Base-by-base conservation (phyloP, 805 yeast genomes). In the Ogataea wickerhamii region DNA sequence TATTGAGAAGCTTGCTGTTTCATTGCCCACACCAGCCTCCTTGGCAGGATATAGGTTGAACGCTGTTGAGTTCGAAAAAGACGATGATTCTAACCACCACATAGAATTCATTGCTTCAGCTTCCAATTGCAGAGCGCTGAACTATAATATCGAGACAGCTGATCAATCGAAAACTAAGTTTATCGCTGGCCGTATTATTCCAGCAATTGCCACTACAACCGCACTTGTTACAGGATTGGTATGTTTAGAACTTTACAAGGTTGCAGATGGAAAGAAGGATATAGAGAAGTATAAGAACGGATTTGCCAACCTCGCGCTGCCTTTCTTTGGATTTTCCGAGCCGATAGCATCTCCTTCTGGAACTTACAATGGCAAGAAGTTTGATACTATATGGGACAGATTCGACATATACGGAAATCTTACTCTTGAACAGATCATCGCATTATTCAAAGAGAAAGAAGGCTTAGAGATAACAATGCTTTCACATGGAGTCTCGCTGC, bases 131-230 rank as follows among this genome's bases (percentile, higher is more conserved):
- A 82, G 99, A 62, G 99, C 99, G 20, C 71, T 79, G 65, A 91
- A 88, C 66, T 91, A 91, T 58, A 74, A 78, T 28, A 88, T 91
- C 50, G 95, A 87, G 56, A 69, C 87, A 10, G 97, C 91, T 25
- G 97, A 91, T 57, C 78, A 80, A 46, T 80, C 81, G 36, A 87
- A 84, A 68, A 93, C 98, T 26, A 93, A 93, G 68, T 87, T 91
- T 55, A 91, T 93, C 61, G 99, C 99, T 5, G 99, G 99, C 33
- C 82, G 94, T 65, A 93, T 93, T 50, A 93, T 93, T 50, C 99
- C 99, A 12, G 98, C 98, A 16, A 93, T 93, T 69, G 98, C 98
- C 25, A 93, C 99, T 2, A 93, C 99, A 1, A 93, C 99, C n/a
- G 95, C 97, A 7, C 69, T 89, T 51, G 98, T 93, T 17, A 87